Evolutionary conservation across 371 early-diverging fungal genomes (phyloP).

Genomic region (Rhizopus delemar): DNA sequence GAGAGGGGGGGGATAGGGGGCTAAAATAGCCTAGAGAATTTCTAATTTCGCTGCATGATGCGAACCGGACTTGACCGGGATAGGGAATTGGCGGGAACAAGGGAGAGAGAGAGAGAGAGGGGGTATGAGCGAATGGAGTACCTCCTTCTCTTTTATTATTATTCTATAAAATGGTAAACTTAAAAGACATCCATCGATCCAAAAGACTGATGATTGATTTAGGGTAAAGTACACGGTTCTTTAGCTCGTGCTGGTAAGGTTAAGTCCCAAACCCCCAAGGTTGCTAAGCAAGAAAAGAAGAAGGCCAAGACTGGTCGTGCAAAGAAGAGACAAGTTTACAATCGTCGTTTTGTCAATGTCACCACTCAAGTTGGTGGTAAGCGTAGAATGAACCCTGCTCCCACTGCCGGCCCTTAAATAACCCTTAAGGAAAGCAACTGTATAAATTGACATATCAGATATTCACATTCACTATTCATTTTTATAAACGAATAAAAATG

Average conservation of each 20-base stretch:
- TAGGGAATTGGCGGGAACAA: background rate
- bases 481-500: no score
- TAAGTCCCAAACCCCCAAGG: constrained; percentile 99
- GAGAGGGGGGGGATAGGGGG: no score
- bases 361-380: constrained; percentile 85
- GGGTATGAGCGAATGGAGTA: background rate
- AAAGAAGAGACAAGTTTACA: constrained; percentile 97
- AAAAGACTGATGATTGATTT: constrained; percentile 19
- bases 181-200: background rate
- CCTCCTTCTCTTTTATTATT: constrained; percentile 29
- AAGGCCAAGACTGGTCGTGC: constrained; percentile 94
- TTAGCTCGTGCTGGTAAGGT: constrained; percentile 99
- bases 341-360: constrained; percentile 96
- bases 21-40: no score
- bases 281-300: constrained; percentile 97
- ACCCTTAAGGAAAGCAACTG: background rate
- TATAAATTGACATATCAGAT: no score
- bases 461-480: no score
- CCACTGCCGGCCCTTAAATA: constrained; percentile 58
- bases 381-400: constrained; percentile 83
- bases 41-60: background rate
- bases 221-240: constrained; percentile 99
- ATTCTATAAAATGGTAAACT: constrained; percentile 38
- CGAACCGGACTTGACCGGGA: background rate
- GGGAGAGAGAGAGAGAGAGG: background rate